Conservation (phyloP, 2,329 filamentous ascomycete genomes). For the Monilinia polystroma region DNA sequence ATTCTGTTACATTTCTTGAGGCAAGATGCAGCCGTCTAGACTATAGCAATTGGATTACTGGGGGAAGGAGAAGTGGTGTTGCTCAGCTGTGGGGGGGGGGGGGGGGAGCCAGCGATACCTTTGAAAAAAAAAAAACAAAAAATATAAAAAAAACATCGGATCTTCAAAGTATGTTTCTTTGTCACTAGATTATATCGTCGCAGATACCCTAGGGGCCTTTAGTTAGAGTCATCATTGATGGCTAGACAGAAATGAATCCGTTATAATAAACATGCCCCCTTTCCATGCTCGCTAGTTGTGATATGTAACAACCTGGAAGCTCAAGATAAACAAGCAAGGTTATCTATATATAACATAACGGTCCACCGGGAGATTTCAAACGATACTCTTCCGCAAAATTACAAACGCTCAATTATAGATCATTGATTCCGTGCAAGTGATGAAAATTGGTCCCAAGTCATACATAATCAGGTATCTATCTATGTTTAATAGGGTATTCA, state of each 20-base stretch:
- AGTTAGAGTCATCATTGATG: slow-evolving; percentile 3
- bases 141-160: slow-evolving; percentile 18
- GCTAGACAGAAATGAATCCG: slow-evolving; percentile 22
- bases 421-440: too few species aligned
- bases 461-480: too few species aligned
- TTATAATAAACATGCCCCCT: slow-evolving; percentile 12
- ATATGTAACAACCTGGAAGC: not conserved
- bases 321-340: not conserved
- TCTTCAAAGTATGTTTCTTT: slow-evolving; percentile 18
- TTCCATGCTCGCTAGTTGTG: not conserved
- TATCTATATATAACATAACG: too few species aligned
- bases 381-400: too few species aligned
- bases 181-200: slow-evolving; percentile 16
- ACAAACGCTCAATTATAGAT: too few species aligned
- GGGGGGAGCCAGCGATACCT: slow-evolving; percentile 5
- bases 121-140: slow-evolving; percentile 9
- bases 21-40: slow-evolving; percentile 8
- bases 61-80: slow-evolving; percentile 14
- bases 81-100: slow-evolving; percentile 1
- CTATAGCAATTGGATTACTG: slow-evolving; percentile 20
- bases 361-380: too few species aligned
- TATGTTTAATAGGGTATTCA: too few species aligned
- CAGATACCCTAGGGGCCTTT: slow-evolving; percentile 6
- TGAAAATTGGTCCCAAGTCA: too few species aligned
- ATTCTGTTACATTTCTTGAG: slow-evolving; percentile 18